Evolutionary conservation across 1,284 basidiomycete species (phyloP), one percentile per base, ranked within the genome.

Genomic region (Phellopilus nigrolimitatus): DNA sequence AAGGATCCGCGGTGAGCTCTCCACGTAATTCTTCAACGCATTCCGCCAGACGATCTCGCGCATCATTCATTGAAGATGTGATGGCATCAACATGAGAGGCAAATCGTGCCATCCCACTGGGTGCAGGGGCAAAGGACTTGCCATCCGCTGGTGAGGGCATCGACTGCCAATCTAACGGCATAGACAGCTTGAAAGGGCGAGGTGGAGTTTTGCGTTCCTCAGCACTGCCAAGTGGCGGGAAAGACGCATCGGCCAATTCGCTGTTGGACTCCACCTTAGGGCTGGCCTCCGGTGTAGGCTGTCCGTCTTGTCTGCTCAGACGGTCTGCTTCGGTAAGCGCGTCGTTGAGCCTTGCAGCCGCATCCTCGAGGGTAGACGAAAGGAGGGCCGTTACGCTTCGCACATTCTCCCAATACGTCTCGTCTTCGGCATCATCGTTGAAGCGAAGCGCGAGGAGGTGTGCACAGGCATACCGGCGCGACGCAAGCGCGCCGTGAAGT

Each of bases 331-430:
- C 75, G 13, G 80, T 76, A 17, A 90, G 67, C 0, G 80, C 83
- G 30, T 81, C 79, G 0, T 70, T 64, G 2, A 91, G 71, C 21
- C 80, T 68, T 8, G 77, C 68, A 8, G 80, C 73, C 1, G 82
- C 76, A 60, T 88, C 86, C 3, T 73, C 71, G 37, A 90, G 71
- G 4, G 84, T 76, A 31, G 73, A 80, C 1, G 80, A 80, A 51
- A 91, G 65, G 3, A 91, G 63, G 4, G 71, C 73, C 71, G 88
- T 82, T 27, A 91, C 77, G 33, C 80, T 79, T 19, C 82, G 75
- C 27, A 87, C 86, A 60, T 89, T 82, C 57, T 89, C 87, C 87
- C 87, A 91, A 60, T 91, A 91, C 5, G 70, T 68, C 10, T 70
- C 69, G 56, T 84, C 81, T 56, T 85, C 84, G 17, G 53, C 77